Evolutionary conservation across 768 basidiomycete genomes (phyloP).

Genomic region (Boletus tylopilopsis): DNA sequence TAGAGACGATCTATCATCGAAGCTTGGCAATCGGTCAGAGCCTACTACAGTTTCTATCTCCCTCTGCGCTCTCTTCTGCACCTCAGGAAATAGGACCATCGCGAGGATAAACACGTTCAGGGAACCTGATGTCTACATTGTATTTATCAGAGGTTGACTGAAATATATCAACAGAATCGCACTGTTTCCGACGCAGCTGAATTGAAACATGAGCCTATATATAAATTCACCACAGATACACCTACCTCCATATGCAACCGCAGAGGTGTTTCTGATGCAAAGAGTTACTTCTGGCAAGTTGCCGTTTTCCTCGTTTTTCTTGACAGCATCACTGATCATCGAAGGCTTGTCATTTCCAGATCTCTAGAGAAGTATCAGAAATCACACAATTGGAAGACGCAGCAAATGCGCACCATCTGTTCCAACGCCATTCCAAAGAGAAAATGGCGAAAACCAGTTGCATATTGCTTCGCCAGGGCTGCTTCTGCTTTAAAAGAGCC

Average conservation of each 20-base stretch:
- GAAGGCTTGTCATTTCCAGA: slow-evolving; percentile 16
- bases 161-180: not conserved
- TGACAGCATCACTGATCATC: slow-evolving; percentile 20
- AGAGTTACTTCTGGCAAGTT: slow-evolving; percentile 17
- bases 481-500: slow-evolving; percentile 23
- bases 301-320: slow-evolving; percentile 17
- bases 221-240: not conserved
- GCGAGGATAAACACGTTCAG: slow-evolving; percentile 25
- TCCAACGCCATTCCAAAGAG: slow-evolving; percentile 25
- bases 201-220: slow-evolving; percentile 1
- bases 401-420: slow-evolving; percentile 14
- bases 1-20: slow-evolving; percentile 21
- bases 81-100: slow-evolving; percentile 27
- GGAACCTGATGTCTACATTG: slow-evolving; percentile 17
- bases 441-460: slow-evolving; percentile 14
- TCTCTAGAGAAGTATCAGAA: slow-evolving; percentile 9
- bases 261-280: slow-evolving; percentile 19
- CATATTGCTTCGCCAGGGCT: slow-evolving; percentile 7
- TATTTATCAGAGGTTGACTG: not conserved
- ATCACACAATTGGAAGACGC: not conserved
- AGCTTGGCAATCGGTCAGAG: slow-evolving; percentile 17
- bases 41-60: slow-evolving; percentile 26
- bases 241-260: slow-evolving; percentile 24
- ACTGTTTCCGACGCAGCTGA: slow-evolving; percentile 28
- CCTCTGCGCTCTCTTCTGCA: slow-evolving; percentile 19